Evolutionary conservation across 345 rosid species (phyloP).

Genomic region (Cochlearia excelsa): DNA sequence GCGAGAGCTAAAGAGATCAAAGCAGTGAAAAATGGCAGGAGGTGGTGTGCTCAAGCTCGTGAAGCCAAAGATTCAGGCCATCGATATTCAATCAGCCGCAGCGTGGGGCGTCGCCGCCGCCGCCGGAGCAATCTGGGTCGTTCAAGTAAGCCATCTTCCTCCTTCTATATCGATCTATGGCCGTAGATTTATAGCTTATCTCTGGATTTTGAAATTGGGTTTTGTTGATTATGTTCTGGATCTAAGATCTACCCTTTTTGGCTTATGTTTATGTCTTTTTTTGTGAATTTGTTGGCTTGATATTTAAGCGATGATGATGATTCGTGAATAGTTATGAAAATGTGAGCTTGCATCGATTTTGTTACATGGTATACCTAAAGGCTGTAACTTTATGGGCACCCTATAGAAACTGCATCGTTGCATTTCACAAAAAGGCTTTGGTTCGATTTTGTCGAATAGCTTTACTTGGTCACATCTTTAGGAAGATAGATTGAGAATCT

Average conservation of each 20-base stretch:
- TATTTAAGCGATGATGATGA: neutral
- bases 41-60: slow-evolving; percentile 41
- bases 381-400: neutral
- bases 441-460: neutral
- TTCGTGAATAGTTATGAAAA: slow-evolving; percentile 1
- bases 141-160: slow-evolving; percentile 51
- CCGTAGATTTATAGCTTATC: neutral
- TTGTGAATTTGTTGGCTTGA: slow-evolving; percentile 18
- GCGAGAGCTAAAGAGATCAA: slow-evolving; percentile 26
- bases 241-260: slow-evolving; percentile 19
- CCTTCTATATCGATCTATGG: neutral
- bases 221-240: slow-evolving; percentile 8
- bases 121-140: slow-evolving; percentile 61
- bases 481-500: too few relatives aligned
- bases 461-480: too few relatives aligned
- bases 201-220: slow-evolving; percentile 6
- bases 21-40: slow-evolving; percentile 45
- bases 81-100: slow-evolving; percentile 68
- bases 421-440: slow-evolving; percentile 12
- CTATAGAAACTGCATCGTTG: slow-evolving; percentile 3
- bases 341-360: slow-evolving; percentile 2
- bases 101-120: slow-evolving; percentile 83
- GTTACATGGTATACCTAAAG: neutral
- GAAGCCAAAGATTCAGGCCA: slow-evolving; percentile 55
- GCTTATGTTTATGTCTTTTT: slow-evolving; percentile 3